Conservation (phyloP, 441 rosid species). For the Kokia cookei region DNA sequence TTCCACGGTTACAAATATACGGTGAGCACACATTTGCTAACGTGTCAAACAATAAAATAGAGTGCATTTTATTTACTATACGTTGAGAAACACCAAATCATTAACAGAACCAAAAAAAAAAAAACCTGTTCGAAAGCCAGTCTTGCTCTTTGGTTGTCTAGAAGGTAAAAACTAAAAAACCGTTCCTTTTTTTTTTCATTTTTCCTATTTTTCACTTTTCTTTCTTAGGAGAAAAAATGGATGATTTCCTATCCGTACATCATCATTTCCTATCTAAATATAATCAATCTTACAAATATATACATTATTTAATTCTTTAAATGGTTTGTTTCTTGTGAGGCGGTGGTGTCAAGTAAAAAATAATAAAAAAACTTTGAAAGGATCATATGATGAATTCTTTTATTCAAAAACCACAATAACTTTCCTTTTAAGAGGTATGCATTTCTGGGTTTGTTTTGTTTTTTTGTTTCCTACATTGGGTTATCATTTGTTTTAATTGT, state of each 20-base stretch:
- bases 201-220: slow-evolving; percentile 27
- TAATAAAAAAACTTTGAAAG: not conserved
- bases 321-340: not conserved
- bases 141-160: slow-evolving; percentile 6
- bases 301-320: not conserved
- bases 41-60: not conserved
- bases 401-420: not conserved
- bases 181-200: not conserved
- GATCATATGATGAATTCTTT: not conserved
- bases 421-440: slow-evolving; percentile 15
- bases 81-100: not conserved
- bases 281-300: not conserved
- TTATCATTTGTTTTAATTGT: not conserved
- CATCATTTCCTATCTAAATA: not conserved
- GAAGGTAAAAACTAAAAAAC: not conserved
- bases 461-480: slow-evolving; percentile 16
- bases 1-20: no score
- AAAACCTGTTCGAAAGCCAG: slow-evolving; percentile 1
- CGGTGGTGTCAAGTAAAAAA: slow-evolving; percentile 1
- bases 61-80: not conserved
- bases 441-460: slow-evolving; percentile 19
- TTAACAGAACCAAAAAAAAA: not conserved
- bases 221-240: slow-evolving; percentile 40
- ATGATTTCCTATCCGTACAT: slow-evolving; percentile 19
- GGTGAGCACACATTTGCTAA: no score